Evolutionary conservation across 306 rosid genomes (phyloP), one percentile per base, ranked within the genome.

Genomic region (Purshia tridentata): DNA sequence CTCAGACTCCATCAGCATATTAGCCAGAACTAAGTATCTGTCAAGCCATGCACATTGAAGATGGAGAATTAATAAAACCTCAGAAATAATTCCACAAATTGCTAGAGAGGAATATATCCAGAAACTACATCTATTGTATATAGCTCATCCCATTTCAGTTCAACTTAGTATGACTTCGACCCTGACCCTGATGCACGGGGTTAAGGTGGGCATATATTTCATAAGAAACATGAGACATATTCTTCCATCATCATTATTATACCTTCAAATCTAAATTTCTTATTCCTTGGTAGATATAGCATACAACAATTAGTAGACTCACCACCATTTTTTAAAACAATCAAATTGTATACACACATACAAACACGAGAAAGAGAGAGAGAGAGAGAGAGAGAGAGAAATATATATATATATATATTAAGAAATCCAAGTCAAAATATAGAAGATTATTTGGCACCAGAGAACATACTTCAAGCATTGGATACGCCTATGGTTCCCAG

Each of bases 401-500:
- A n/a, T n/a, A n/a, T n/a, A n/a, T n/a, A n/a, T n/a, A n/a, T n/a
- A 6, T 8, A n/a, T 6, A 23, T 14, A 70, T 22, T 41, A 40
- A 8, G 0, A 46, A 10, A n/a, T 19, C 44, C n/a, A 23, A 44
- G 59, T 18, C 11, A 20, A 52, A 12, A 63, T 6, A 10, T 16
- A n/a, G 45, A 29, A 41, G 20, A 53, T 7, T 3, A 13, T 6
- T 15, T 70, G 14, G 56, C 20, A 37, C 19, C 5, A 41, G 72
- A 10, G 10, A 45, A 50, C 94, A 47, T 84, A 94, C 97, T 94
- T 94, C 81, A 94, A 81, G 88, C 97, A 94, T 80, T 91, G 99
- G 74, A 94, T 94, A 68, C 97, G 99, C 85, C 97, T 84, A 66
- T 91, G 99, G 72, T 91, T 94, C 76, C 99, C 99, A 72, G 99